These are phyloP conservation scores for Sugiyamaella marilandica DNA, from an alignment of 805 yeast species.

Conservation along the genomic window DNA sequence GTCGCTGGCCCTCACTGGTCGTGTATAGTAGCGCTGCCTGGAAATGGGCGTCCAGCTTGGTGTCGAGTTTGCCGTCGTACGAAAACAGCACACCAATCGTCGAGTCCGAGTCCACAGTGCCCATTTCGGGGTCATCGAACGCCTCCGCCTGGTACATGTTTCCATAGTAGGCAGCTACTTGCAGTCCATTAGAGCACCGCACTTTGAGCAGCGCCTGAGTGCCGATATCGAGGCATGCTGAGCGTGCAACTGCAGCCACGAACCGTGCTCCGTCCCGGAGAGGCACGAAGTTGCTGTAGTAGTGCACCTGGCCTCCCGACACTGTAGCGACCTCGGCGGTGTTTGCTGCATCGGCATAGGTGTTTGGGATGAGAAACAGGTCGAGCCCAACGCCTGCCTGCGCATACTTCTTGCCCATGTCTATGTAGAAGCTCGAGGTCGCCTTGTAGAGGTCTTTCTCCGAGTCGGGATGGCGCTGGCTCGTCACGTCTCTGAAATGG, in stretches of 20 bases:
- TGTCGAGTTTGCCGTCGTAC: conserved; percentile 69
- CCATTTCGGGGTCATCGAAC: conserved; percentile 62
- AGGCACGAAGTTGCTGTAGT: conserved; percentile 62
- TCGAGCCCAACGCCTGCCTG: conserved; percentile 67
- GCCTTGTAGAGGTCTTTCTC: conserved; percentile 54
- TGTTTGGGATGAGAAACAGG: conserved; percentile 60
- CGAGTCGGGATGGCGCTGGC: conserved; percentile 25
- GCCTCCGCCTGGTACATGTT: conserved; percentile 38
- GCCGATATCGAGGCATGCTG: conserved; percentile 46
- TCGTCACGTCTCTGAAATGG: conserved; percentile 25
- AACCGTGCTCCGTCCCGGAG: conserved; percentile 67
- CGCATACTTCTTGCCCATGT: conserved; percentile 53
- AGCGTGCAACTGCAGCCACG: conserved; percentile 52
- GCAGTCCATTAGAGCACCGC: conserved; percentile 84
- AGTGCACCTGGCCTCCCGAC: conserved; percentile 66
- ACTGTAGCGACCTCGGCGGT: conserved; percentile 56
- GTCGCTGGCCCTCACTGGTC: conserved; percentile 65
- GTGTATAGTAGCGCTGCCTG: conserved; percentile 89
- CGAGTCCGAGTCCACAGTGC: conserved; percentile 58
- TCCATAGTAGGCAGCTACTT: conserved; percentile 72
- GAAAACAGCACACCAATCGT: conserved; percentile 65
- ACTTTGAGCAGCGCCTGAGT: conserved; percentile 79
- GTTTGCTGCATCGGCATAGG: conserved; percentile 68
- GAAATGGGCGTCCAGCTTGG: conserved; percentile 76
- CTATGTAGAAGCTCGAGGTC: conserved; percentile 56